Base-by-base conservation (phyloP, 2,329 filamentous ascomycete genomes). In the Trichoderma arundinaceum region DNA sequence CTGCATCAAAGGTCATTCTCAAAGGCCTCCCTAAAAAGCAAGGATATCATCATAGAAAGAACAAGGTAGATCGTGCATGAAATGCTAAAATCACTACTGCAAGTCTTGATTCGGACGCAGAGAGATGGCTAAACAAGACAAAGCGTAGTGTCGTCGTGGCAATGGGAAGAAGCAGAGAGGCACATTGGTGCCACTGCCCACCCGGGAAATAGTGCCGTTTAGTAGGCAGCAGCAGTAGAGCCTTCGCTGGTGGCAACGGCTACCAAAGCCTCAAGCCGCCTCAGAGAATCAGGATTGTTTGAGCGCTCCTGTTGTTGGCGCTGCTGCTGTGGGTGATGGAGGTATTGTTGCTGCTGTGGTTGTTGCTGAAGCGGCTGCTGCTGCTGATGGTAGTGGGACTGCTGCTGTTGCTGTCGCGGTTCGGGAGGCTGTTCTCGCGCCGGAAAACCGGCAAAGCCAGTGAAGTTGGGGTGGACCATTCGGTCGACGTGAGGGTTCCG, bases 401-500 rank as follows among this genome's bases (percentile, higher is more conserved):
- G 52, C 3, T 38, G 41, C n/a, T 59, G 58, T 12, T 51, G 58
- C 35, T 62, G 59, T 8, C 10, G 73, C 15, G 72, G 71, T n/a
- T 69, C 68, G 9, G 64, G 56, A 17, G 67, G 68, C 7, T 72
- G 68, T 52, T 79, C 77, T 46, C 75, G 71, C 5, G 74, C 72
- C 0, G 84, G 84, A 51, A 86, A 86, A 0, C 83, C 83, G 28
- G 80, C 75, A 66, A 86, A 86, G 3, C 78, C 80, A 38, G 71
- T 81, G 49, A 86, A 78, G 69, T 87, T 87, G 2, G 85, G 85
- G 65, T 87, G 85, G 4, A 85, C 79, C 75, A 87, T 86, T 15
- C 84, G 81, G 46, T 86, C 84, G 2, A 86, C 83, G 52, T 82
- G 82, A 1, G 81, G 77, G 35, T 75, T 74, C 38, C 77, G 74